Evolutionary conservation across 2,329 filamentous ascomycete genomes (phyloP).

Genomic region (Penicillium sp.): DNA sequence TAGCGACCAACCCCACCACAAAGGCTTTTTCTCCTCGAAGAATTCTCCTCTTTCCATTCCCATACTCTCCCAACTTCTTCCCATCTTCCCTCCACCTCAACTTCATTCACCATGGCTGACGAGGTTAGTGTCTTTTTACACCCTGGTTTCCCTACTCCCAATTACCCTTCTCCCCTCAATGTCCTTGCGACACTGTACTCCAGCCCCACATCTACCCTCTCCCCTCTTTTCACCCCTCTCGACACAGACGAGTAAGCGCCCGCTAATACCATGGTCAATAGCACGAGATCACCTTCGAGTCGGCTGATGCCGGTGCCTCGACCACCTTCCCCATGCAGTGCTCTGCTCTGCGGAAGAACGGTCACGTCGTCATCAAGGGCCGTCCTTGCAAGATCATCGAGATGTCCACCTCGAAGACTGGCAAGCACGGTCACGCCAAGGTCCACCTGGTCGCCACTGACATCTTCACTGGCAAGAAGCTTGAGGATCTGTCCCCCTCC

Average conservation of each 20-base stretch:
- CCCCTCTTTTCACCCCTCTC: constrained; percentile 13
- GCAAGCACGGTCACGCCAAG: constrained; percentile 99
- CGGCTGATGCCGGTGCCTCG: constrained; percentile 93
- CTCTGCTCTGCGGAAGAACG: constrained; percentile 99
- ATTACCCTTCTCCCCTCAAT: constrained; percentile 25
- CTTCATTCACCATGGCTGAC: constrained; percentile 57
- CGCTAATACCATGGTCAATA: constrained; percentile 30
- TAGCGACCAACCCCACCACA: constrained; percentile 34
- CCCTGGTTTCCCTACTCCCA: constrained; percentile 13
- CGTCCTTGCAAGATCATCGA: constrained; percentile 99
- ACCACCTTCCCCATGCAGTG: constrained; percentile 96
- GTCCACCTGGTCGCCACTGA: constrained; percentile 96
- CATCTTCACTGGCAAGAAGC: constrained; percentile 99
- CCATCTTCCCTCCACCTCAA: constrained; percentile 19
- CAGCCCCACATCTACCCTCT: constrained; percentile 29
- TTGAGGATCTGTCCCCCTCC: constrained; percentile 97
- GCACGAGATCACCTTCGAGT: constrained; percentile 78
- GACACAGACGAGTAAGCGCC: neutral
- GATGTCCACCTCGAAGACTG: constrained; percentile 99
- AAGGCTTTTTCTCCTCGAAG: constrained; percentile 25
- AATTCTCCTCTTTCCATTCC: constrained; percentile 25
- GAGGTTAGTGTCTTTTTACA: constrained; percentile 50
- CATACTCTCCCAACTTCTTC: constrained; percentile 23
- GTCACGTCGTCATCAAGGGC: constrained; percentile 95
- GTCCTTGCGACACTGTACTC: constrained; percentile 18